Evolutionary conservation across 345 rosid species (phyloP).

Genomic region (Syzygium aqueum): DNA sequence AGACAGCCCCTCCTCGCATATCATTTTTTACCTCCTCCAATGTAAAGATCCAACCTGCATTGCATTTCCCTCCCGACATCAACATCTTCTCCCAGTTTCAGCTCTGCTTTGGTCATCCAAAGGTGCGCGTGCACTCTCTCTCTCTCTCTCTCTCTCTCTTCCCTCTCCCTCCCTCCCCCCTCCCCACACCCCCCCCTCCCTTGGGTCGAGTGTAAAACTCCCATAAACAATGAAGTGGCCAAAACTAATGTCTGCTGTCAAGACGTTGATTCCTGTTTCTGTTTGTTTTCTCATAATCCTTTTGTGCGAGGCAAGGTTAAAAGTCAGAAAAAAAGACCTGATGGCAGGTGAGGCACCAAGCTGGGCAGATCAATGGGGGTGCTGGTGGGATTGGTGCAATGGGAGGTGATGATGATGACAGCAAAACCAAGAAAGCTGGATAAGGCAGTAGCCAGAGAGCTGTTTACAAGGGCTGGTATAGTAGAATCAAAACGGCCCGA

Average conservation of each 20-base stretch:
- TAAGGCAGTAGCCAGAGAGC: constrained; percentile 26
- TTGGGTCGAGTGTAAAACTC: neutral
- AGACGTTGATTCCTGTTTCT: neutral
- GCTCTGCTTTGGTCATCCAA: too few relatives aligned
- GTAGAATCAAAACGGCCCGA: constrained; percentile 26
- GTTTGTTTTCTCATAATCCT: neutral
- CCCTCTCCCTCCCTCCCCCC: too few relatives aligned
- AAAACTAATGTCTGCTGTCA: neutral
- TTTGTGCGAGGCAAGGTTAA: neutral
- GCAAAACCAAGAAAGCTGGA: constrained; percentile 26
- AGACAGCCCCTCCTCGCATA: too few relatives aligned
- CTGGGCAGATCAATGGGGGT: constrained; percentile 99
- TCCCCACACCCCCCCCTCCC: too few relatives aligned
- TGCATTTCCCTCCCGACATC: too few relatives aligned
- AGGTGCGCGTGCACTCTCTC: too few relatives aligned
- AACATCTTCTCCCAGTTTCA: too few relatives aligned
- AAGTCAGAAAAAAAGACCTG: neutral
- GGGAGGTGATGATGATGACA: constrained; percentile 21
- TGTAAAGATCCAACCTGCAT: too few relatives aligned
- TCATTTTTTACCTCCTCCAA: too few relatives aligned
- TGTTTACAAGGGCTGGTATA: constrained; percentile 24
- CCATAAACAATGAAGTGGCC: neutral
- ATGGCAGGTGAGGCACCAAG: constrained; percentile 80
- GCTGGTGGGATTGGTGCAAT: constrained; percentile 60
- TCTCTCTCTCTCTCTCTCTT: too few relatives aligned